phyloP scores from a whole-genome alignment of 2,329 filamentous ascomycete genomes.

The Aspergillus cejpii region DNA sequence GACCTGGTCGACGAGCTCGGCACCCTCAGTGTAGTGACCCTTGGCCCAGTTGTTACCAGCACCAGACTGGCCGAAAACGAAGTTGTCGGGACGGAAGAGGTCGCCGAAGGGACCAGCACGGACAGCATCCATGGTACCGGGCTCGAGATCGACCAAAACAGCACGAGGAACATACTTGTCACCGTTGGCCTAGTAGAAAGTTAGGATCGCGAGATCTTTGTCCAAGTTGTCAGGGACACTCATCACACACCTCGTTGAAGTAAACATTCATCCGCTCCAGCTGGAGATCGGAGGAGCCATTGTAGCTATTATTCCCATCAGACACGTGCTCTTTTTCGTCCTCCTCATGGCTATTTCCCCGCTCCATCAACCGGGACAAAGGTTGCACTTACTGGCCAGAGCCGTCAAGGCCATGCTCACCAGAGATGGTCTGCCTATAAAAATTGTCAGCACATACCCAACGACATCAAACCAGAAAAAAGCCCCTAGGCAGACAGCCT shows the following conservation, averaged over 20 bases:
- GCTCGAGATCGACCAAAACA: constrained; percentile 98
- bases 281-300: constrained; percentile 96
- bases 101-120: constrained; percentile 96
- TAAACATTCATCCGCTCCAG: constrained; percentile 99
- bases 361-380: neutral
- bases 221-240: neutral
- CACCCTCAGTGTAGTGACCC: constrained; percentile 99
- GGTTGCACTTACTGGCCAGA: constrained; percentile 70
- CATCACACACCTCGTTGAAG: constrained; percentile 71
- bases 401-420: constrained; percentile 92
- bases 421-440: constrained; percentile 67
- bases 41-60: constrained; percentile 99
- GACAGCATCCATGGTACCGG: constrained; percentile 99
- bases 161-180: constrained; percentile 99
- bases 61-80: constrained; percentile 98
- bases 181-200: constrained; percentile 53
- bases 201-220: constrained; percentile 4
- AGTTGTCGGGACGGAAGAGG: constrained; percentile 99
- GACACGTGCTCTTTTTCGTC: neutral
- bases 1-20: constrained; percentile 96
- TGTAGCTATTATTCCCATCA: constrained; percentile 59
- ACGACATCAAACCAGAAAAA: neutral
- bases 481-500: neutral
- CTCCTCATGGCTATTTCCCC: neutral
- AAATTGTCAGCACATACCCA: constrained; percentile 35